phyloP scores from a whole-genome alignment of 192 early-diverging fungal genomes.

The Coemansia sp. region DNA sequence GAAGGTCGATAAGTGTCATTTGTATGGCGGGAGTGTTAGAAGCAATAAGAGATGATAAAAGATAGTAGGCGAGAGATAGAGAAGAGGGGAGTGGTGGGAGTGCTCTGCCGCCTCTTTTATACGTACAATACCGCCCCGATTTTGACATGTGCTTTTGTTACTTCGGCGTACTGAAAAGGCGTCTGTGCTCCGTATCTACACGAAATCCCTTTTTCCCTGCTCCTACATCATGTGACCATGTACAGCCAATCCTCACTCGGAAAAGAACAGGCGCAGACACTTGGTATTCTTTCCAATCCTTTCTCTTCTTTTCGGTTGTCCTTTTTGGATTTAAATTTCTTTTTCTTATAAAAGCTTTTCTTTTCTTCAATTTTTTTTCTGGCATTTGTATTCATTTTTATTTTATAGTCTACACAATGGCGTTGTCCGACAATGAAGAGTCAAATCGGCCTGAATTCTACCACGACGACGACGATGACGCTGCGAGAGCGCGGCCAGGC shows the following conservation, averaged over 20 bases:
- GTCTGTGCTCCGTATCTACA: too few relatives aligned
- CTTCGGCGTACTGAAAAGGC: neutral
- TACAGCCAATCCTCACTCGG: neutral
- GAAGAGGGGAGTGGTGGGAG: too few relatives aligned
- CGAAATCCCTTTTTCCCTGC: neutral
- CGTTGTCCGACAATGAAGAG: constrained; percentile 38
- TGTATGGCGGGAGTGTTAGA: too few relatives aligned
- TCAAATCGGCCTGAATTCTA: constrained; percentile 42
- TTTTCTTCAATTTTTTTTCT: constrained; percentile 1
- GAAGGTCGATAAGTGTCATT: constrained; percentile 51
- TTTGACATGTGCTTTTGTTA: neutral
- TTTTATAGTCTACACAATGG: neutral
- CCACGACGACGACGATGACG: constrained; percentile 27
- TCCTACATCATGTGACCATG: neutral
- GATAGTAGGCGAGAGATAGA: neutral
- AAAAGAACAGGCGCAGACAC: too few relatives aligned
- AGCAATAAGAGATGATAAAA: neutral
- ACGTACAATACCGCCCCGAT: neutral
- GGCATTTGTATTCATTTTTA: neutral
- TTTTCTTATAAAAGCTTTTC: neutral
- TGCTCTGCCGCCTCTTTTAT: neutral
- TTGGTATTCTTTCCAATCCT: neutral
- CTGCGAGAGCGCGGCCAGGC: neutral
- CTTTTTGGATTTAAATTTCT: neutral
- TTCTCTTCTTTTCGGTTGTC: neutral